These are phyloP conservation scores for Penicillium tannophilum DNA, from an alignment of 495 filamentous ascomycete species.

Conservation along the genomic window DNA sequence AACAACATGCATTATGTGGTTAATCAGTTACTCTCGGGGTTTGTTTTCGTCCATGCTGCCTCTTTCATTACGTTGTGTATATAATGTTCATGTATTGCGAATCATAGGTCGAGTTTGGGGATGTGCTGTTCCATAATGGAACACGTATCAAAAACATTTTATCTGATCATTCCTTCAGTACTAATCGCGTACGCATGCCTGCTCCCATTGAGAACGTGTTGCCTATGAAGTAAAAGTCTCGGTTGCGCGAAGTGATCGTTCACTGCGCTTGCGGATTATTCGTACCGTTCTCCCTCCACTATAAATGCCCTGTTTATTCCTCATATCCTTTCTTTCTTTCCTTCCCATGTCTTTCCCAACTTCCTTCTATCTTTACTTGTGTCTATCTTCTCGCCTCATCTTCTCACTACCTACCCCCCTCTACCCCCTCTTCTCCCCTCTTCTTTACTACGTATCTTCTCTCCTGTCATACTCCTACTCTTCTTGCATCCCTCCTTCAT, in stretches of 20 bases:
- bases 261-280: too few relatives aligned
- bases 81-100: constrained; percentile 32
- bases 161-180: neutral
- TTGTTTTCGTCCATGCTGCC: constrained; percentile 9
- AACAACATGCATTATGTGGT: constrained; percentile 13
- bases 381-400: neutral
- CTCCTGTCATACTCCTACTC: too few relatives aligned
- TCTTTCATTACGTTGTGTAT: constrained; percentile 23
- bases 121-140: constrained; percentile 12
- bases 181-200: neutral
- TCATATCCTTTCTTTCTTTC: too few relatives aligned
- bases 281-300: too few relatives aligned
- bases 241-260: too few relatives aligned
- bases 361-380: neutral
- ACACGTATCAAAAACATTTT: constrained; percentile 19
- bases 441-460: too few relatives aligned
- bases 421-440: too few relatives aligned
- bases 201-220: too few relatives aligned
- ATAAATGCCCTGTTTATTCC: too few relatives aligned
- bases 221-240: too few relatives aligned
- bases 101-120: constrained; percentile 12
- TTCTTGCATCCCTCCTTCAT: neutral
- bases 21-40: constrained; percentile 15
- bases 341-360: too few relatives aligned
- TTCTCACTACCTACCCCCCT: too few relatives aligned